A percentile compares a stretch with the other conserved stretches of the same genome.
Conservation (phyloP, 257 asterid species). For the Ballota nigra region DNA sequence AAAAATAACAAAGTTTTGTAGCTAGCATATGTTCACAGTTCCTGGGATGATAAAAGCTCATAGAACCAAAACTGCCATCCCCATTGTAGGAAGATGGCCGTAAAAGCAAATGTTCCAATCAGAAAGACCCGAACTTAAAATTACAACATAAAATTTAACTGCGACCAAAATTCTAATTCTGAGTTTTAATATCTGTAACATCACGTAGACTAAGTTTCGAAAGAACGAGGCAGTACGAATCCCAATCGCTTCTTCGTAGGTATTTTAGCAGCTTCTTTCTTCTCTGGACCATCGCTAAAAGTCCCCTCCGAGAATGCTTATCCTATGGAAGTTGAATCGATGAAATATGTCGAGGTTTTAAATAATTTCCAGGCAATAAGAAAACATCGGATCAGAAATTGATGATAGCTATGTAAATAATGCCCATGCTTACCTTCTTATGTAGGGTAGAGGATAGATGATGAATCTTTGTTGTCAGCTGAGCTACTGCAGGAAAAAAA, state of each 20-base stretch:
- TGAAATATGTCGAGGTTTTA: not conserved
- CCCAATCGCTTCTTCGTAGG: conserved; percentile 81
- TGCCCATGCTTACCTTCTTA: conserved; percentile 47
- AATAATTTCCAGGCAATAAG: not conserved
- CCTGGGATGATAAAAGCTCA: not conserved
- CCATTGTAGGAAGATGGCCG: not conserved
- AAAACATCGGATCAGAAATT: not conserved
- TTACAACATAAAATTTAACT: not conserved
- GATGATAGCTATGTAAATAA: not conserved
- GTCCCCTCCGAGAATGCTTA: conserved; percentile 87
- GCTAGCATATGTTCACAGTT: not conserved
- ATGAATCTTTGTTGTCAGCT: conserved; percentile 80
- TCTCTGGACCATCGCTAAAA: conserved; percentile 63
- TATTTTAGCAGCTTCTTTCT: conserved; percentile 77
- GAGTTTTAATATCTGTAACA: not conserved
- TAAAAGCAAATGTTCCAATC: not conserved
- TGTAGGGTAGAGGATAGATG: conserved; percentile 57
- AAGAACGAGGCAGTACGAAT: conserved; percentile 67
- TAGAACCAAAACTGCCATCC: not conserved
- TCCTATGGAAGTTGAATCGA: conserved; percentile 41
- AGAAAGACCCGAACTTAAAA: not conserved
- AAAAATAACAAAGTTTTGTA: not conserved
- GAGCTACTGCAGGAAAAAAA: conserved; percentile 63
- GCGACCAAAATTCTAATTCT: not conserved
- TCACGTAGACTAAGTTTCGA: conserved; percentile 51